Conservation (phyloP, 768 basidiomycete species). For the Lactarius sp. region DNA sequence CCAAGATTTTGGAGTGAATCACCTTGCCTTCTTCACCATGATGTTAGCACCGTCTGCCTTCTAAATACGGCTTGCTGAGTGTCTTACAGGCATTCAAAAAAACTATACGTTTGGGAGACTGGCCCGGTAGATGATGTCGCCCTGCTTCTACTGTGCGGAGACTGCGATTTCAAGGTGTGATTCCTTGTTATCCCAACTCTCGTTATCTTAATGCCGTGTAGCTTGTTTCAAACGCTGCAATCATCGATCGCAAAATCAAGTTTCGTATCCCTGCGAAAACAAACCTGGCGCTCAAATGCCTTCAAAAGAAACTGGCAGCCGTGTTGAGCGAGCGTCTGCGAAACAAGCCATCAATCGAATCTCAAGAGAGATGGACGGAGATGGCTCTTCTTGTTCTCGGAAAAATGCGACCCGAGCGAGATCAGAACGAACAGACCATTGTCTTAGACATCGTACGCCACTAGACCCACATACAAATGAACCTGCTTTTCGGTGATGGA, state of each 20-base stretch:
- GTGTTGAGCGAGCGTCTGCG: conserved; percentile 66
- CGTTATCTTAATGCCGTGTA: conserved; percentile 32
- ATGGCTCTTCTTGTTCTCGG: conserved; percentile 60
- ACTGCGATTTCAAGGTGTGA: conserved; percentile 79
- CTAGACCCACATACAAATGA: conserved; percentile 2
- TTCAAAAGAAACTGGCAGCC: conserved; percentile 58
- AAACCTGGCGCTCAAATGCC: conserved; percentile 71
- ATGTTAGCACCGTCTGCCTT: conserved; percentile 49
- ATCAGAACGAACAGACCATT: conserved; percentile 4
- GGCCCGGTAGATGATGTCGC: conserved; percentile 83
- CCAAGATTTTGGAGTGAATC: conserved; percentile 65
- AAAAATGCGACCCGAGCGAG: conserved; percentile 36
- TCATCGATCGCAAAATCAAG: conserved; percentile 82
- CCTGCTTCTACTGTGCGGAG: conserved; percentile 81
- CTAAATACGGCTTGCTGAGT: background rate
- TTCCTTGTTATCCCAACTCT: background rate
- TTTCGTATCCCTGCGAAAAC: conserved; percentile 66
- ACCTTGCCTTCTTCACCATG: conserved; percentile 82
- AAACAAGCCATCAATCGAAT: conserved; percentile 50
- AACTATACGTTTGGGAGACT: conserved; percentile 89
- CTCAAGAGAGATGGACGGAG: conserved; percentile 69
- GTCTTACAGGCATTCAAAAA: conserved; percentile 82
- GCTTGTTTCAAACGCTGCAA: conserved; percentile 65
- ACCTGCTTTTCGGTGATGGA: background rate
- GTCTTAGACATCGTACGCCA: conserved; percentile 15